Conservation (phyloP, 768 basidiomycete species). For the Vishniacozyma victoriae region DNA sequence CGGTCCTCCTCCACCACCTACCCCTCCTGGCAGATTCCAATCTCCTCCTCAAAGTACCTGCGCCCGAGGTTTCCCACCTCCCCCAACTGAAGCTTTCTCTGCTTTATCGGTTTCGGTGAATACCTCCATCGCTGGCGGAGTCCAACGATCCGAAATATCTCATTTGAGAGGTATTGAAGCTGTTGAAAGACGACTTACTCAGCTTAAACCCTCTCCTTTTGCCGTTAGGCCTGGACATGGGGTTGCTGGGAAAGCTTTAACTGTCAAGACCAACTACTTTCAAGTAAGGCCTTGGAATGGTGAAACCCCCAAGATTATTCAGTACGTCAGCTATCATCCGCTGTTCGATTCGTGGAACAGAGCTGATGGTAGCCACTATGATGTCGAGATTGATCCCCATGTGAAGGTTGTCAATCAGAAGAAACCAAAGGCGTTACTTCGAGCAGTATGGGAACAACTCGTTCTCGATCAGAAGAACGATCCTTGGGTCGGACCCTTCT, state of each 20-base stretch:
- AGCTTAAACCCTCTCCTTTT: no score
- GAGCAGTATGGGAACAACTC: constrained; percentile 37
- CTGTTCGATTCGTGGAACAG: not conserved
- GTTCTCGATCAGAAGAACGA: constrained; percentile 21
- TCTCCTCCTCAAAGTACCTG: no score
- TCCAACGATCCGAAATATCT: no score
- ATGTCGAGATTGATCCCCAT: constrained; percentile 44
- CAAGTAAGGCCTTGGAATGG: constrained; percentile 16
- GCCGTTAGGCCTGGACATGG: constrained; percentile 34
- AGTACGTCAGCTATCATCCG: constrained; percentile 14
- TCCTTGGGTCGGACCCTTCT: constrained; percentile 15
- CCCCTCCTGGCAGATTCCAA: no score
- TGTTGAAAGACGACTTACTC: no score
- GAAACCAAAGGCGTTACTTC: constrained; percentile 33
- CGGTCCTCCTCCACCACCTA: no score
- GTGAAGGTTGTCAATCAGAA: constrained; percentile 28
- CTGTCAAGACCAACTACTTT: constrained; percentile 31
- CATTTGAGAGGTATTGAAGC: no score
- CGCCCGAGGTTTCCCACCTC: no score
- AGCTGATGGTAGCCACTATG: constrained; percentile 35
- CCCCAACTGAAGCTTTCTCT: no score
- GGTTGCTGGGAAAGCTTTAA: constrained; percentile 10
- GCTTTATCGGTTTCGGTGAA: no score
- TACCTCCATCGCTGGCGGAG: no score
- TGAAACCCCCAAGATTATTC: constrained; percentile 29